These are phyloP conservation scores for Betula pendula DNA, from an alignment of 306 rosid genomes.

Conservation along the genomic window DNA sequence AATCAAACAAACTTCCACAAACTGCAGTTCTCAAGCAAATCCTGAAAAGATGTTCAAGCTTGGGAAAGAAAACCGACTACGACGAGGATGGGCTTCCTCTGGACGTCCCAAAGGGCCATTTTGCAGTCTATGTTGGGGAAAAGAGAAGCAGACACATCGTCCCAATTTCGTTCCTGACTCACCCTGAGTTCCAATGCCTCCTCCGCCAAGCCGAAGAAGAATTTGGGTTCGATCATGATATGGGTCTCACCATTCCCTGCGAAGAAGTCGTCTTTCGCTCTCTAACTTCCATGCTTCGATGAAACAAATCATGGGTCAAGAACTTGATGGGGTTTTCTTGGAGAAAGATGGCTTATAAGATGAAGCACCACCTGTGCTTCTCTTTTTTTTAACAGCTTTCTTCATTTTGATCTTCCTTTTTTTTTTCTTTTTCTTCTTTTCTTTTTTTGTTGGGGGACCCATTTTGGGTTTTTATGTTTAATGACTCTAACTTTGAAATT, in stretches of 20 bases:
- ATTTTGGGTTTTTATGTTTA: conserved; percentile 30
- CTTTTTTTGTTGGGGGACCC: conserved; percentile 25
- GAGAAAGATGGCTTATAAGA: conserved; percentile 49
- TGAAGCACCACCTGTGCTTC: conserved; percentile 57
- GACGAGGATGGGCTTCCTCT: conserved; percentile 61
- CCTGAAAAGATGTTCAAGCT: conserved; percentile 77
- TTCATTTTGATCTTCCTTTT: conserved; percentile 36
- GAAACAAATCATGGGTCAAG: conserved; percentile 21
- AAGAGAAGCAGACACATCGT: conserved; percentile 80
- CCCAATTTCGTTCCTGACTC: conserved; percentile 78
- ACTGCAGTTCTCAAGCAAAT: conserved; percentile 73
- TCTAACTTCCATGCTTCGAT: conserved; percentile 71
- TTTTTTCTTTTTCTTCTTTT: background rate
- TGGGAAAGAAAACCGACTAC: conserved; percentile 52
- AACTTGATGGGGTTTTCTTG: conserved; percentile 33
- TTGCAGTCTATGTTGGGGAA: conserved; percentile 84
- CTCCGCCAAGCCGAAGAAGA: conserved; percentile 93
- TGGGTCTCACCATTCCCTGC: conserved; percentile 95
- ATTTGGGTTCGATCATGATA: conserved; percentile 84
- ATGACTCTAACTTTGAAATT: conserved; percentile 44
- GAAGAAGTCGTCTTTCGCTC: conserved; percentile 84
- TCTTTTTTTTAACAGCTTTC: conserved; percentile 60
- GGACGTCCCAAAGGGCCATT: conserved; percentile 92
- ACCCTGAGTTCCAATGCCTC: conserved; percentile 77
- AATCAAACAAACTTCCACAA: conserved; percentile 65